Evolutionary conservation across 2,329 filamentous ascomycete species (phyloP).

Genomic region (Helotiales sp.): DNA sequence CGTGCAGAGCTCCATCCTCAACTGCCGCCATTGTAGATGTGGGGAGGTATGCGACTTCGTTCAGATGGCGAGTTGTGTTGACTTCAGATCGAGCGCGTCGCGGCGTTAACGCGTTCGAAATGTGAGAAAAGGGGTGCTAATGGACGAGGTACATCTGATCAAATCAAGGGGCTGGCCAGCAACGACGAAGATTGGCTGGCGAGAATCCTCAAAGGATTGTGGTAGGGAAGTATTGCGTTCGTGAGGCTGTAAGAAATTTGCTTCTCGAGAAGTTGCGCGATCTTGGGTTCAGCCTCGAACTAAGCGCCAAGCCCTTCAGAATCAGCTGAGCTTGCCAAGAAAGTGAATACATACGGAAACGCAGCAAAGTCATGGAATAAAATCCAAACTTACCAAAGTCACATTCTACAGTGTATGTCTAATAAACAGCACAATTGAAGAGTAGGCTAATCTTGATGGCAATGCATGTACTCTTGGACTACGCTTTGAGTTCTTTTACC

Average conservation of each 20-base stretch:
- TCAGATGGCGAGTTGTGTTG: background rate
- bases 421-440: too few species aligned
- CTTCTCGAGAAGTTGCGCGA: background rate
- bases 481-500: too few species aligned
- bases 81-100: conserved; percentile 26
- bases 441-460: too few species aligned
- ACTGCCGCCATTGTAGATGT: conserved; percentile 36
- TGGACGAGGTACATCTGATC: conserved; percentile 23
- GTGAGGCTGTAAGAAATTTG: background rate
- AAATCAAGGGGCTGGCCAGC: background rate
- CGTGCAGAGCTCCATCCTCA: conserved; percentile 36
- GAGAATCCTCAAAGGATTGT: background rate
- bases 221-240: background rate
- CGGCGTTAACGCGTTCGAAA: conserved; percentile 18
- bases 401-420: too few species aligned
- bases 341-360: background rate
- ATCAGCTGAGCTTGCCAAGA: too few species aligned
- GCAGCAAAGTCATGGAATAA: background rate
- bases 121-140: conserved; percentile 10
- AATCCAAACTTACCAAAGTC: too few species aligned
- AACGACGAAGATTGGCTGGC: background rate
- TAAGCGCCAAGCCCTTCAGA: background rate
- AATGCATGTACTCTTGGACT: too few species aligned
- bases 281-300: background rate
- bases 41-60: background rate